A percentile compares a stretch with the other conserved stretches of the same genome.
These are phyloP conservation scores for Silene coronaria DNA, from an alignment of 179 eudicot genomes.

Conservation along the genomic window DNA sequence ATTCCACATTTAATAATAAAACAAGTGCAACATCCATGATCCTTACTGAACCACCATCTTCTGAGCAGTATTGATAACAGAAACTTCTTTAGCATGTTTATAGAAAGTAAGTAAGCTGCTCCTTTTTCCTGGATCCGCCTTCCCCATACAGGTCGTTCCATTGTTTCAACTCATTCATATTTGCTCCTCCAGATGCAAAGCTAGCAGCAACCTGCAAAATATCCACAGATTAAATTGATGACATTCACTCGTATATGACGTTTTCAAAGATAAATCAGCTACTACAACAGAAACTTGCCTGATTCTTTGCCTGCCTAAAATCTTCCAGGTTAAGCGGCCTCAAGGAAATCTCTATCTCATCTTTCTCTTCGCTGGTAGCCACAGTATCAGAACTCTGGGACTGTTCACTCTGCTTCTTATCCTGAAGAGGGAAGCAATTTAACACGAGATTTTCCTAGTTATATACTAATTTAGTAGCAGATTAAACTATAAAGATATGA, in stretches of 20 bases:
- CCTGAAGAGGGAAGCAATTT: slow-evolving; percentile 29
- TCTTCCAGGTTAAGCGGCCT: slow-evolving; percentile 80
- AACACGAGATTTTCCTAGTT: background rate
- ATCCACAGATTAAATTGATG: background rate
- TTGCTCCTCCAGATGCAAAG: slow-evolving; percentile 64
- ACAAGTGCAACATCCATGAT: background rate
- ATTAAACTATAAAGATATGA: background rate
- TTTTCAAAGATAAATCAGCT: background rate
- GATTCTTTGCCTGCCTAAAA: slow-evolving; percentile 77
- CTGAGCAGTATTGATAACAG: background rate
- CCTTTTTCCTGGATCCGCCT: slow-evolving; percentile 78
- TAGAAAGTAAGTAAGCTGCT: slow-evolving; percentile 71
- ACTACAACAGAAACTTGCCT: slow-evolving; percentile 35
- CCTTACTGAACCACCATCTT: background rate
- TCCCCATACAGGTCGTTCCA: slow-evolving; percentile 86
- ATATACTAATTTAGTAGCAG: background rate
- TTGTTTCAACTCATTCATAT: slow-evolving; percentile 72
- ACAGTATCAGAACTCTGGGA: slow-evolving; percentile 34
- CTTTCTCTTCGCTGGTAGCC: slow-evolving; percentile 32
- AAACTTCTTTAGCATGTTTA: slow-evolving; percentile 10
- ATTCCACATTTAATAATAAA: background rate
- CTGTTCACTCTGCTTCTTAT: slow-evolving; percentile 47
- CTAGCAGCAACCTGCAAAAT: slow-evolving; percentile 72
- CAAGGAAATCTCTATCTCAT: slow-evolving; percentile 54
- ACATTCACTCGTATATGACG: background rate